Base-by-base conservation (phyloP, 805 yeast species). In the Barnettozyma populi region DNA sequence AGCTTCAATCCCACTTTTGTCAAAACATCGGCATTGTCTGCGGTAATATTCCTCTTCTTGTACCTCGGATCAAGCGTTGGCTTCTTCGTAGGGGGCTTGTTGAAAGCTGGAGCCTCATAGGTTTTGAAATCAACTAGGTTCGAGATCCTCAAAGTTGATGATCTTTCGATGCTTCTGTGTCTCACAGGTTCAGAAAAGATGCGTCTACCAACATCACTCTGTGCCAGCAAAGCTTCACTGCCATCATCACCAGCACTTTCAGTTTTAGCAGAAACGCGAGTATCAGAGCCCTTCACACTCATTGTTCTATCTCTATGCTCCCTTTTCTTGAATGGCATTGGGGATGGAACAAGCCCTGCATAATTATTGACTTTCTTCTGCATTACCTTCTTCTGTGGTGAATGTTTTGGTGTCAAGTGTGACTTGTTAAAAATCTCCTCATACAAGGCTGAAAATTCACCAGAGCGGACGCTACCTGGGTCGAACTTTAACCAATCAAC, bases 361-460 rank as follows among this genome's bases (percentile, higher is more conserved):
- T 4, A 16, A 35, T 18, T 16, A 18, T 19, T 29, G 13, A 7
- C 16, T 29, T 29, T 14, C 16, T 29, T n/a, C n/a, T 16, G 23
- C 16, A 45, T 44, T 18, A 51, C 47, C 20, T 45, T 42, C 40
- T 39, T 53, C 40, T 38, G 44, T 18, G 57, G 56, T 8, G 55
- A 47, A 31, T 27, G 40, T 20, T 43, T 44, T 38, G 57, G 49
- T 10, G 54, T 27, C 4, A 46, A 20, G 31, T 52, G 46, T 4
- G 34, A 32, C 44, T 49, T 45, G 36, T 55, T 60, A 46, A 64
- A 64, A 36, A 63, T 56, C 36, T 61, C 66, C 40, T 61, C 58
- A 48, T 63, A 64, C 7, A 64, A 46, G 10, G 57, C 45, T 5
- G 63, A 64, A 50, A 64, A 57, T 27, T 64, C 68, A 36, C 49